Percentiles rank a stretch among this genome's conserved stretches.
phyloP scores from a whole-genome alignment of 2,329 filamentous ascomycete genomes.

The Exophiala calicioides region DNA sequence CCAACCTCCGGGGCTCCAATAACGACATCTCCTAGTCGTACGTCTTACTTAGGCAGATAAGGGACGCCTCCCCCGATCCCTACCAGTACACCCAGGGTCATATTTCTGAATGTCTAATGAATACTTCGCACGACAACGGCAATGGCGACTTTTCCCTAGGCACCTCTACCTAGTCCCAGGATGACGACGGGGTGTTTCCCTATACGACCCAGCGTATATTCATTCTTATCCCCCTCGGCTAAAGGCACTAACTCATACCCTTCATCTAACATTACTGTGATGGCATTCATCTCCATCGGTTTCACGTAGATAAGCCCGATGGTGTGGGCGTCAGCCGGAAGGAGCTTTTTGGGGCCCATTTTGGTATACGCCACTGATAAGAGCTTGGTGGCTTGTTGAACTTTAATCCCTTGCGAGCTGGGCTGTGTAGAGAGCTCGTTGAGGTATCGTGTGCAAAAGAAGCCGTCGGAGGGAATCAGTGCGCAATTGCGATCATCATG shows the following conservation, averaged over 20 bases:
- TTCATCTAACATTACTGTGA: slow-evolving; percentile 43
- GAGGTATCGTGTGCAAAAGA: neutral
- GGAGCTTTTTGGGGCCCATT: neutral
- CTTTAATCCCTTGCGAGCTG: neutral
- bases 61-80: slow-evolving; percentile 26
- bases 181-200: slow-evolving; percentile 23
- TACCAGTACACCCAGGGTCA: slow-evolving; percentile 21
- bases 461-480: neutral
- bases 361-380: neutral
- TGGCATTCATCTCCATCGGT: slow-evolving; percentile 40
- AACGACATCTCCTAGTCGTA: slow-evolving; percentile 26
- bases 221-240: slow-evolving; percentile 14
- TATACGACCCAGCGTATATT: slow-evolving; percentile 19
- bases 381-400: neutral
- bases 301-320: neutral
- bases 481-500: neutral
- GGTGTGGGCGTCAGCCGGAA: neutral
- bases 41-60: slow-evolving; percentile 2
- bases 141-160: neutral
- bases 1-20: slow-evolving; percentile 8
- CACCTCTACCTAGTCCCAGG: slow-evolving; percentile 3
- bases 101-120: slow-evolving; percentile 11
- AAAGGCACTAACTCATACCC: slow-evolving; percentile 32
- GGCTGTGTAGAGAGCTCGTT: neutral
- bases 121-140: neutral